A percentile compares a stretch with the other conserved stretches of the same genome.
Evolutionary conservation across 2,329 filamentous ascomycete species (phyloP).

Genomic region (Verticillium longisporum): DNA sequence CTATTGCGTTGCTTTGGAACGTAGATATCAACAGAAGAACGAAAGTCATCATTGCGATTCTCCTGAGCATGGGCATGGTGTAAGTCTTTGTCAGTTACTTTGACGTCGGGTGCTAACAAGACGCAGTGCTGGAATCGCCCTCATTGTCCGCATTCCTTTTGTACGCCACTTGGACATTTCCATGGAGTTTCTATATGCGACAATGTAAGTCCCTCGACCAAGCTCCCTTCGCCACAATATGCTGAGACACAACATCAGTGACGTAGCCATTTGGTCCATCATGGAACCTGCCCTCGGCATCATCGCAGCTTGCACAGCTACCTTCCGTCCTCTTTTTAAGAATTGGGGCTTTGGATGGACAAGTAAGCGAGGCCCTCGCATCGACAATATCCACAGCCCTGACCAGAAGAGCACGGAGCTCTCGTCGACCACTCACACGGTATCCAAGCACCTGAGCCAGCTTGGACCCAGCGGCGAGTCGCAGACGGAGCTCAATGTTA

Average conservation of each 20-base stretch:
- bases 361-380: constrained; percentile 3
- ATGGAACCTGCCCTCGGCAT: constrained; percentile 26
- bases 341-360: constrained; percentile 15
- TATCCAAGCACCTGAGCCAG: background rate
- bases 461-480: constrained; percentile 5
- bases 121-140: constrained; percentile 27
- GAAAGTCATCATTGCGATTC: constrained; percentile 36
- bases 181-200: constrained; percentile 21
- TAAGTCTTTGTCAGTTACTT: constrained; percentile 17
- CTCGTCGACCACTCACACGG: background rate
- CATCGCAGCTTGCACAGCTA: constrained; percentile 23
- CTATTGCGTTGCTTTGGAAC: constrained; percentile 42
- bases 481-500: constrained; percentile 8
- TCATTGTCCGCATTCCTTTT: constrained; percentile 29
- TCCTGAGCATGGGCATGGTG: constrained; percentile 44
- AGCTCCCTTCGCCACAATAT: background rate
- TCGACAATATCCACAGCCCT: background rate
- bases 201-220: constrained; percentile 16
- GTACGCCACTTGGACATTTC: constrained; percentile 19
- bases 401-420: background rate
- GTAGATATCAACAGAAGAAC: constrained; percentile 39
- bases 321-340: constrained; percentile 23
- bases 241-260: constrained; percentile 14
- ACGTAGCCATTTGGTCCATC: constrained; percentile 22
- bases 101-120: background rate